Base-by-base conservation (phyloP, 1,139 yeast genomes). In the Candida sp. region DNA sequence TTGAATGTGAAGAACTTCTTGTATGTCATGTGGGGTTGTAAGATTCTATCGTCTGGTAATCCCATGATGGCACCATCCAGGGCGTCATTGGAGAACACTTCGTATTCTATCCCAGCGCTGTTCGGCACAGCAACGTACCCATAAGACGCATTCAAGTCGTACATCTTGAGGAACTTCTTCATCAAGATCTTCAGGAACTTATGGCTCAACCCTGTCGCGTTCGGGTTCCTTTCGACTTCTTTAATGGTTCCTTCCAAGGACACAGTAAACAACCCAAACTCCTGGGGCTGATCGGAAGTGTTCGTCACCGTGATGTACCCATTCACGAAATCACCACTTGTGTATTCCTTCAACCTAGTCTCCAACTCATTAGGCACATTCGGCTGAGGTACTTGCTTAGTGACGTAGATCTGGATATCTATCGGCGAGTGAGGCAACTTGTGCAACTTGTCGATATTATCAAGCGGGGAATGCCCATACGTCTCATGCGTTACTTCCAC, bases 1-100 rank as follows among this genome's bases (percentile, higher is more conserved):
- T 78, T 84, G 65, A 87, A 86, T 28, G 83, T 78, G 64, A 87
- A 86, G 58, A 77, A 81, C 62, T 86, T 86, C 60, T 86, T 86
- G 61, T 85, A 84, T 55, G 72, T 78, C 1, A 66, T 65, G 17
- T 77, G 67, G 0, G 91, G 88, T 49, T 68, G 66, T 33, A 87
- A 67, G 0, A 78, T 62, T 55, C 88, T 68, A 54, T 77, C 78
- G 52, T 78, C 69, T 0, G 83, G 79, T 11, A 87, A 63, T 0
- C 90, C 91, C 48, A 84, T 62, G 7, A 62, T 54, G 42, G 82
- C 67, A 2, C 80, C 81, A 62, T 86, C 91, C 44, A 62, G 60
- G 25, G 56, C 51, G 59, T 83, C 88, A 3, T 54, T 59, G 9
- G 75, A 64, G 43, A 76, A 77, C 1, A 78, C 72, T 33, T 68